These are phyloP conservation scores for Erythrobasidium hasegawianum DNA, from an alignment of 1,284 basidiomycete genomes.

Conservation along the genomic window DNA sequence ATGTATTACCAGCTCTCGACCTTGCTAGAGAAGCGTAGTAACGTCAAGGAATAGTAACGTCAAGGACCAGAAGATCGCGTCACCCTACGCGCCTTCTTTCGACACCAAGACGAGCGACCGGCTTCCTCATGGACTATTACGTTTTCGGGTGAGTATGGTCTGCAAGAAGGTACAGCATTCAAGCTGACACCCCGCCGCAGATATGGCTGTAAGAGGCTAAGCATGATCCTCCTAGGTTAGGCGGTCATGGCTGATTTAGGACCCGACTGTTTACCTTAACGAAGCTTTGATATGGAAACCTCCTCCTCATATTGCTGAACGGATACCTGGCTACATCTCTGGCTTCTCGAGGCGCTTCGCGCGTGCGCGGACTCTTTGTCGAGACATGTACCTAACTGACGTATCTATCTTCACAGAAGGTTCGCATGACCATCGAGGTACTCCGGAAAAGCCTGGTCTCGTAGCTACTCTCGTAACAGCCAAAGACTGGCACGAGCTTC, in stretches of 20 bases:
- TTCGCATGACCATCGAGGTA: conserved; percentile 56
- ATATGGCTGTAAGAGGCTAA: conserved; percentile 27
- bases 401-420: conserved; percentile 8
- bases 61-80: too few species aligned
- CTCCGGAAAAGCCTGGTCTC: conserved; percentile 71
- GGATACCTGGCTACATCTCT: conserved; percentile 34
- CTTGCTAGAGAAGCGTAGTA: too few species aligned
- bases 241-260: background rate
- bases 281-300: conserved; percentile 36
- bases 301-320: conserved; percentile 24
- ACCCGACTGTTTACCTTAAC: background rate
- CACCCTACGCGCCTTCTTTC: too few species aligned
- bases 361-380: conserved; percentile 3
- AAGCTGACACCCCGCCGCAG: background rate
- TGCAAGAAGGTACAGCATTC: background rate
- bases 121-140: conserved; percentile 13
- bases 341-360: conserved; percentile 34
- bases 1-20: too few species aligned
- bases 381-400: background rate
- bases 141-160: conserved; percentile 23
- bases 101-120: too few species aligned
- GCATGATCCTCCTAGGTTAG: background rate
- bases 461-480: conserved; percentile 83
- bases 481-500: conserved; percentile 72
- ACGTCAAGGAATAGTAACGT: too few species aligned